These are phyloP conservation scores for Yamadazyma nakazawae DNA, from an alignment of 805 yeast genomes.

Conservation along the genomic window DNA sequence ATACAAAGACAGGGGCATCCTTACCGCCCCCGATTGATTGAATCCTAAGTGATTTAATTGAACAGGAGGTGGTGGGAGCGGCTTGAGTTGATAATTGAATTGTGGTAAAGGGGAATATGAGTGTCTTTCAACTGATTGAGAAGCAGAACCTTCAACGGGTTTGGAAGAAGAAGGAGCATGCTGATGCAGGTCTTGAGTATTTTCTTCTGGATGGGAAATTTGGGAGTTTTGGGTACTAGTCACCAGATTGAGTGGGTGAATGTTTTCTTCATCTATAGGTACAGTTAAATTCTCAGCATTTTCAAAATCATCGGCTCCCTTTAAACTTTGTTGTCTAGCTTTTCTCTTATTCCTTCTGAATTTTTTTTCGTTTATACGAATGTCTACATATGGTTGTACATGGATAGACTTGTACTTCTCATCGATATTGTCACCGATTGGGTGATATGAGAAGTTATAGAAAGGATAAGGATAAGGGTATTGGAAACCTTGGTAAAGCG, in stretches of 20 bases:
- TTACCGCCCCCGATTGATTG: background rate
- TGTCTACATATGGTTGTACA: slow-evolving; percentile 36
- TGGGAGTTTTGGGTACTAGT: background rate
- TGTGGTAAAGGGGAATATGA: slow-evolving; percentile 3
- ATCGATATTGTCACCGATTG: slow-evolving; percentile 25
- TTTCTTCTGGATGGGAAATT: background rate
- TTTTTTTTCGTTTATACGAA: slow-evolving; percentile 19
- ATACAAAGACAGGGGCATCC: background rate
- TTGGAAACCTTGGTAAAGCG: slow-evolving; percentile 39
- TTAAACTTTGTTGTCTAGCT: background rate
- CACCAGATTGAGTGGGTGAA: background rate
- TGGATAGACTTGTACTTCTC: slow-evolving; percentile 25
- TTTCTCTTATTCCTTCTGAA: background rate
- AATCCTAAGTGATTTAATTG: background rate
- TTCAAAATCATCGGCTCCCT: background rate
- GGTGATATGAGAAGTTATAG: slow-evolving; percentile 43
- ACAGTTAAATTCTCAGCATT: background rate
- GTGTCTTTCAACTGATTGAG: background rate
- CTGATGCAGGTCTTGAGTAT: background rate
- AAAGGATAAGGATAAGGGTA: slow-evolving; percentile 46
- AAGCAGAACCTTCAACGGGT: background rate
- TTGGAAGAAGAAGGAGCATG: background rate
- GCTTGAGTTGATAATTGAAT: background rate
- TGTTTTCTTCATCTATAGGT: background rate
- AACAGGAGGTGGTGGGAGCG: slow-evolving; percentile 2